These are phyloP conservation scores for Fagopyrum tataricum DNA, from an alignment of 148 eudicot genomes.

Conservation along the genomic window DNA sequence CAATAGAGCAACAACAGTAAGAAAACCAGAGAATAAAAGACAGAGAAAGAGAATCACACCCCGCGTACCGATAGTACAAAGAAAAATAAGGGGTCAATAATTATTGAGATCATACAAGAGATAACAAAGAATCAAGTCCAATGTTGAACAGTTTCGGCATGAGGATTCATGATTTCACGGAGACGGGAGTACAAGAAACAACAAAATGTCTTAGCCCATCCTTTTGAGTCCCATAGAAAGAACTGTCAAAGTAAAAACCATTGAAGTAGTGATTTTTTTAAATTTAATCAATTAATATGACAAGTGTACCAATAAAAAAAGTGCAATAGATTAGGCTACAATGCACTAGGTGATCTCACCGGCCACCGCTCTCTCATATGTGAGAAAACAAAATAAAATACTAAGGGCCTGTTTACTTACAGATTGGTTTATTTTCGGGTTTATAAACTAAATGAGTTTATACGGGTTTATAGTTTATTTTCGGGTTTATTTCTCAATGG, in stretches of 20 bases:
- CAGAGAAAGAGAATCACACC: slow-evolving; percentile 25
- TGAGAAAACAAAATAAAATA: too few relatives aligned
- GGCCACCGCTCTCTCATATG: too few relatives aligned
- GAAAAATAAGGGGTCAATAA: slow-evolving; percentile 83
- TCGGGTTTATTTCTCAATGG: too few relatives aligned
- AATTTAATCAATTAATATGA: too few relatives aligned
- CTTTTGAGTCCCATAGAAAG: slow-evolving; percentile 74
- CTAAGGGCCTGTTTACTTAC: too few relatives aligned
- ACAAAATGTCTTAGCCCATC: slow-evolving; percentile 50
- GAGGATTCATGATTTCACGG: slow-evolving; percentile 77
- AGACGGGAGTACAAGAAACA: slow-evolving; percentile 35
- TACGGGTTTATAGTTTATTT: too few relatives aligned
- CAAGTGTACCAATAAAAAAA: too few relatives aligned
- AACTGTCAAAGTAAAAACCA: slow-evolving; percentile 39
- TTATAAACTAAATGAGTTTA: too few relatives aligned
- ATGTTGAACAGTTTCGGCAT: slow-evolving; percentile 50
- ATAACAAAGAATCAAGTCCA: slow-evolving; percentile 74
- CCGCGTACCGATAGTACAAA: slow-evolving; percentile 41
- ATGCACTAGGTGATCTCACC: too few relatives aligned
- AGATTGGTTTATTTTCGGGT: too few relatives aligned
- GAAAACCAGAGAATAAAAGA: neutral
- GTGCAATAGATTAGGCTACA: too few relatives aligned
- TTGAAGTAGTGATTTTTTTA: neutral
- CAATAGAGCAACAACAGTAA: neutral
- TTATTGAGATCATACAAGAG: slow-evolving; percentile 59